These are phyloP conservation scores for Senna tora DNA, from an alignment of 306 rosid species.

Conservation along the genomic window DNA sequence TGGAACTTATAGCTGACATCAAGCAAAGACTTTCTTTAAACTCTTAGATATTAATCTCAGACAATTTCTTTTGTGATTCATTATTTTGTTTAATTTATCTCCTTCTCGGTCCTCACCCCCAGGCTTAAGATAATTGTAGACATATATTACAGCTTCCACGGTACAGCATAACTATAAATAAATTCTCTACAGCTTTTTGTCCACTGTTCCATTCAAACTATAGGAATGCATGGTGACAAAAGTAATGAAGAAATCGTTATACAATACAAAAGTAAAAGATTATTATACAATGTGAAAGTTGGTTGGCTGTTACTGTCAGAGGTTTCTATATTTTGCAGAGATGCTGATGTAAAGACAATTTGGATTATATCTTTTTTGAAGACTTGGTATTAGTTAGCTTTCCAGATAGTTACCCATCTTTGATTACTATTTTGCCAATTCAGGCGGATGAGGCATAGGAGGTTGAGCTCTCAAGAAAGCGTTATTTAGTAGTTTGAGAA, in stretches of 20 bases:
- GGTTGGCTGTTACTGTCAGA: constrained; percentile 32
- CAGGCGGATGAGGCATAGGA: constrained; percentile 6
- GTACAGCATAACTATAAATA: constrained; percentile 17
- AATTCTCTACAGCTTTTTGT: constrained; percentile 28
- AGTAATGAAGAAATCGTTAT: constrained; percentile 30
- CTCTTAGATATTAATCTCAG: neutral
- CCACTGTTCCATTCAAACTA: constrained; percentile 28
- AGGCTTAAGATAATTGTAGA: neutral
- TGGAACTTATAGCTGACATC: constrained; percentile 20
- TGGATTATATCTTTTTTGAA: constrained; percentile 9
- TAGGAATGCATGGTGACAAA: constrained; percentile 20
- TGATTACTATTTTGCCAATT: constrained; percentile 28
- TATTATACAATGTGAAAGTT: too few relatives aligned
- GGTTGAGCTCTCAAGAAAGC: neutral
- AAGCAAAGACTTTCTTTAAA: neutral
- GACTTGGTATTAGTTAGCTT: constrained; percentile 2
- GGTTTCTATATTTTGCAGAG: constrained; percentile 4
- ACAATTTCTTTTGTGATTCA: constrained; percentile 3
- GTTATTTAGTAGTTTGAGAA: neutral
- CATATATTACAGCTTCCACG: constrained; percentile 5
- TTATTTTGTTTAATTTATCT: neutral
- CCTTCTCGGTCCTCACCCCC: neutral
- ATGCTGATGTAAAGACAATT: constrained; percentile 23
- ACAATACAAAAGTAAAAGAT: constrained; percentile 33
- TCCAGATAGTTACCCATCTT: constrained; percentile 12